Evolutionary conservation across 192 early-diverging fungal genomes (phyloP), one percentile per base, ranked within the genome.

Genomic region (Coemansia sp.): DNA sequence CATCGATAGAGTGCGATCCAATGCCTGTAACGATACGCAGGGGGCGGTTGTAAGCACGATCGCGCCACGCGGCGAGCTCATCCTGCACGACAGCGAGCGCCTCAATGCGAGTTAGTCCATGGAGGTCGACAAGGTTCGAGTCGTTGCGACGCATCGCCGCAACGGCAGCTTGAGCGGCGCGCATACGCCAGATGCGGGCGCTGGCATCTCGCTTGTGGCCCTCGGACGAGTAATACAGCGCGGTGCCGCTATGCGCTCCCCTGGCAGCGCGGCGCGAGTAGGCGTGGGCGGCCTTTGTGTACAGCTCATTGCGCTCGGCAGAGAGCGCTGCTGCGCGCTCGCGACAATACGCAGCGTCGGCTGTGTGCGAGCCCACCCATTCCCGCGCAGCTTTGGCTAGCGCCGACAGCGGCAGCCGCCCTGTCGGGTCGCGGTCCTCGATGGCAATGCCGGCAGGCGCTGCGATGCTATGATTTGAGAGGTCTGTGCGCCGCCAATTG

Each of bases 11-110:
- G 65, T 90, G 91, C 7, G 79, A 86, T 2, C 91, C 91, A 2
- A 85, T 53, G 19, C 91, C 91, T 7, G 89, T 91, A 20, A 92
- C 76, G 27, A 91, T 89, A 41, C 84, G 84, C 62, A 92, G 58
- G 2, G 89, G 87, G 2, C 57, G 59, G 22, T 1, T 56, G 20
- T 31, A 25, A n/a, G 75, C 63, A 54, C 80, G 71, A 25, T 76
- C 71, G 64, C 84, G 87, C 89, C 89, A 91, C 35, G 86, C 70
- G 4, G 77, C 82, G 7, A 87, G 79, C 6, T 84, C 85, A 57
- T 90, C 89, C 67, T 77, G 66, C 0, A 86, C 84, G 12, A 92
- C 68, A 10, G 79, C 82, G 4, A 85, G 65, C 0, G 91, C 89
- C 65, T 92, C 89, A 0, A 69, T 64, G 3, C 89, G 81, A 0